Base-by-base conservation (phyloP, 371 early-diverging fungal species). In the Mucor sp. region DNA sequence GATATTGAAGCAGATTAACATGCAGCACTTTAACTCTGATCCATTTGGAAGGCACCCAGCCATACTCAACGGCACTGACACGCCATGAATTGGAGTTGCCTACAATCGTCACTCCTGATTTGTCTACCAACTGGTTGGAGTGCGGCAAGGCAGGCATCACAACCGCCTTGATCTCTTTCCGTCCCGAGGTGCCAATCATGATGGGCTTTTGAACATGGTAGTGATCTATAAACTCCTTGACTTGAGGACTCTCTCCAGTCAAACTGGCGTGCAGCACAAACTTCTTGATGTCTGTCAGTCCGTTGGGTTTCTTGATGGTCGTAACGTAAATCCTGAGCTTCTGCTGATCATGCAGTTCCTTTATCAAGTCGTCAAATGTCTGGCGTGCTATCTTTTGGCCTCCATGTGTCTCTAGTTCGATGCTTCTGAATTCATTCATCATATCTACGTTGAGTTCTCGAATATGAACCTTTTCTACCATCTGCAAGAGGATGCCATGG, bases 11-110 rank as follows among this genome's bases (percentile, higher is more conserved):
- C 37, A 71, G 39, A 5, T 33, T 3, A 8, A 59, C 47, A 30
- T 72, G 73, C 21, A 72, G 6, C n/a, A n/a, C 35, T 28, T 39
- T 59, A 4, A 66, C 62, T 39, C 69, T 53, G 6, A 39, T 9
- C 66, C 65, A 69, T 44, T 62, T 65, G 0, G 73, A 72, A 4
- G 48, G 27, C n/a, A 63, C 28, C 43, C 50, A 72, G 0, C 73
- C 73, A 63, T 65, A 55, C 21, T 66, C 55, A 14, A 41, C 8
- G 4, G 72, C 65, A 27, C 11, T 56, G 9, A 14, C 14, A 25
- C 28, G 28, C 59, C 59, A 47, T 27, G 53, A 53, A 14, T 53
- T 53, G 25, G 53, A 5, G 14, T 53, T 53, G 12, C 27, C 53
- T 0, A 12, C 27, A 15, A 53, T 23, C 0, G 53, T 15, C 4